Evolutionary conservation across 2,329 filamentous ascomycete species (phyloP), one percentile per base, ranked within the genome.

Genomic region (Pseudogymnoascus sp.): DNA sequence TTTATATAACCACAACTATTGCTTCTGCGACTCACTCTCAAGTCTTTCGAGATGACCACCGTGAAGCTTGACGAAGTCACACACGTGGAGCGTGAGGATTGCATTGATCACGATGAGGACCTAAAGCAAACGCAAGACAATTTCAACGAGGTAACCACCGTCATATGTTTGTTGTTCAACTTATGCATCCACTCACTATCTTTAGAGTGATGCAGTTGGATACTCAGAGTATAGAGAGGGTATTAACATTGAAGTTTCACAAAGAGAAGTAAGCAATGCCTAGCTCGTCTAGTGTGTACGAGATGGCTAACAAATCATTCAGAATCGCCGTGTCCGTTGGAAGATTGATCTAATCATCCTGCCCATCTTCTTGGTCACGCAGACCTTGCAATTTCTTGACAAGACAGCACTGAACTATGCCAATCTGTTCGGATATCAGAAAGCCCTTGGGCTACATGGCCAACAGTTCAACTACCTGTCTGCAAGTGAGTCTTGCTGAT

Each of bases 381-480:
- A 66, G 50, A 56, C 64, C 12, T 43, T 66, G 7, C 63, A 65
- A 61, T 63, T 66, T 37, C 46, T 65, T 33, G 64, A 65, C 26
- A 66, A 60, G 31, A 65, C 63, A 6, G 59, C 60, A n/a, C 43
- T 65, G 2, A 65, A 63, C 53, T 62, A 66, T 46, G 63, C 64
- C n/a, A 65, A 64, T n/a, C 67, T 77, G 0, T 75, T 77, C 62
- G 71, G 70, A 0, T 75, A 77, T 50, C 70, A 75, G 41, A 65
- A 71, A 35, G 75, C 74, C 4, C 60, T 76, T 16, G 64, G 66
- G 1, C 69, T 76, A 2, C 64, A 75, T 46, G 74, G 75, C 2
- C 56, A 72, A 10, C 61, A 76, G 59, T 76, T 75, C 66, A 75
- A 73, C 60, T 75, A 74, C 59, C 71, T 76, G 8, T 74, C 73